Percentiles rank a stretch among this genome's conserved stretches.
phyloP scores from a whole-genome alignment of 2,329 filamentous ascomycete species.

The Penicillium sp. region DNA sequence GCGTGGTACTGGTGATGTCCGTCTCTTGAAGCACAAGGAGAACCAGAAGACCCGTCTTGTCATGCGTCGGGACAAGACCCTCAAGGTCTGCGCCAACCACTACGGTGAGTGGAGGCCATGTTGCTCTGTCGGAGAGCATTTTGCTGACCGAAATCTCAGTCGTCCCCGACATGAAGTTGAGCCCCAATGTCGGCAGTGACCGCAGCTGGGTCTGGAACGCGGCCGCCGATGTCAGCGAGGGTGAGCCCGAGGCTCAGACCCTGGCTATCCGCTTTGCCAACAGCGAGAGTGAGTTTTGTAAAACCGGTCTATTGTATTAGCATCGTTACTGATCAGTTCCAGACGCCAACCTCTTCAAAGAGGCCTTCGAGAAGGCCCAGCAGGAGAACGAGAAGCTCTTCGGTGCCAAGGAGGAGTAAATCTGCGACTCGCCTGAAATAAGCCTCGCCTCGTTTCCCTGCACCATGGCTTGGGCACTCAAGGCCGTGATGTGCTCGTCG shows the following conservation, averaged over 20 bases:
- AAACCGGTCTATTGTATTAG: not conserved
- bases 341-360: conserved; percentile 98
- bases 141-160: conserved; percentile 50
- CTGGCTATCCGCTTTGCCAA: conserved; percentile 97
- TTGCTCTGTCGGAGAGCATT: not conserved
- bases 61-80: conserved; percentile 98
- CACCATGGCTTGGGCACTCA: conserved; percentile 3
- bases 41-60: conserved; percentile 96
- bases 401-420: conserved; percentile 44
- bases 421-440: not conserved
- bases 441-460: conserved; percentile 1
- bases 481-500: conserved; percentile 6
- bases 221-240: conserved; percentile 94
- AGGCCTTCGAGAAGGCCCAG: conserved; percentile 93
- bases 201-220: conserved; percentile 99
- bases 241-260: conserved; percentile 91
- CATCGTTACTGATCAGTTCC: conserved; percentile 13
- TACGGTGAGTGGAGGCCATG: conserved; percentile 64
- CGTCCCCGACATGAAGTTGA: conserved; percentile 97
- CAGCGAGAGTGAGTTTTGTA: conserved; percentile 71
- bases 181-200: conserved; percentile 95
- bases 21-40: conserved; percentile 97
- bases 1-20: conserved; percentile 92
- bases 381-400: conserved; percentile 91
- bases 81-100: conserved; percentile 99